Evolutionary conservation across 345 rosid genomes (phyloP).

Genomic region (Lumnitzera littorea): DNA sequence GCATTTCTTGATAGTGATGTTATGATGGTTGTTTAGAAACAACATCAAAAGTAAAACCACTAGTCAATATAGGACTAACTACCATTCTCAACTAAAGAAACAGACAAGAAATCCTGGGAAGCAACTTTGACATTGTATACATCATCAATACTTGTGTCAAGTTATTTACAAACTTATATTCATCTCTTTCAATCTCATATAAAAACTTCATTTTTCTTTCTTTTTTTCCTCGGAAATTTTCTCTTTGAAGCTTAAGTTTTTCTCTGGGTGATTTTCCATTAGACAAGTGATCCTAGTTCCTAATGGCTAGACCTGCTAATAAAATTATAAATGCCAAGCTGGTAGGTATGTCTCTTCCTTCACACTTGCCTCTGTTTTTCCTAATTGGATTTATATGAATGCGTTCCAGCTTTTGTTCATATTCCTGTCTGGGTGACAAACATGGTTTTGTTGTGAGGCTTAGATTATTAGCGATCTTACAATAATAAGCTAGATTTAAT

Average conservation of each 20-base stretch:
- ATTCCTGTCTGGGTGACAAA: too few relatives aligned
- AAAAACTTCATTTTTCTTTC: neutral
- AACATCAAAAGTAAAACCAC: neutral
- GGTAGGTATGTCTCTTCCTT: constrained; percentile 47
- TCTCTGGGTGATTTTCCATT: neutral
- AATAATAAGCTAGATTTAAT: too few relatives aligned
- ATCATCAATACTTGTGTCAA: too few relatives aligned
- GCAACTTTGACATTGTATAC: too few relatives aligned
- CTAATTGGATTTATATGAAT: too few relatives aligned
- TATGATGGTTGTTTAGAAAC: neutral
- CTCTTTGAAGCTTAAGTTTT: neutral
- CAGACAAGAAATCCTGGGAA: too few relatives aligned
- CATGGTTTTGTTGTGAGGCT: too few relatives aligned
- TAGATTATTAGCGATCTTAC: too few relatives aligned
- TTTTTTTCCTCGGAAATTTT: neutral
- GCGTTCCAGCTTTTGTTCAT: too few relatives aligned
- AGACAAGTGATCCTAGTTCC: neutral
- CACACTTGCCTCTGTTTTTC: neutral
- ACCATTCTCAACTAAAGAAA: constrained; percentile 1
- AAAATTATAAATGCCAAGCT: constrained; percentile 43
- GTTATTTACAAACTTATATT: too few relatives aligned
- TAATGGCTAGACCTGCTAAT: constrained; percentile 43
- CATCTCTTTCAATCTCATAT: too few relatives aligned
- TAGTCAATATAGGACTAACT: constrained; percentile 6
- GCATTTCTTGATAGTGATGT: neutral